phyloP scores from a whole-genome alignment of 2,329 filamentous ascomycete genomes.

The Botrytis porri region DNA sequence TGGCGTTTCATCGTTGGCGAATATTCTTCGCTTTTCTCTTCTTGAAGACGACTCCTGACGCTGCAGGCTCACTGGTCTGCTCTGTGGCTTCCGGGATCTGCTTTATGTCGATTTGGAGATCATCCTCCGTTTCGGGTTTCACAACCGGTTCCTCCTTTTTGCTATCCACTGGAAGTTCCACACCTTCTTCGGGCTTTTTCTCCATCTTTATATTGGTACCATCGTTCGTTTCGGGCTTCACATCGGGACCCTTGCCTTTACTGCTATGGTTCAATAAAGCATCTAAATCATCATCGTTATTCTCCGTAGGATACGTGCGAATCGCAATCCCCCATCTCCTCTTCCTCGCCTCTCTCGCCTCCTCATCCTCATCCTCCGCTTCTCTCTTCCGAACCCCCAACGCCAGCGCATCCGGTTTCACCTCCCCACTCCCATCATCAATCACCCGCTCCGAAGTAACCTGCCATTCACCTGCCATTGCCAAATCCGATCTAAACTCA shows the following conservation, averaged over 20 bases:
- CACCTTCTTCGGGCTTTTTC: slow-evolving; percentile 15
- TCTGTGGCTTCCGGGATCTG: neutral
- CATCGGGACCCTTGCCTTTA: slow-evolving; percentile 31
- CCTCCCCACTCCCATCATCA: slow-evolving; percentile 44
- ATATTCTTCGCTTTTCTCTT: slow-evolving; percentile 71
- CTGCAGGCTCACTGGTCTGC: slow-evolving; percentile 25
- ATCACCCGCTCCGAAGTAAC: slow-evolving; percentile 46
- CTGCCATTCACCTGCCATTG: slow-evolving; percentile 86
- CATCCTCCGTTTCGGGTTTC: slow-evolving; percentile 2
- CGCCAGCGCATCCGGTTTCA: slow-evolving; percentile 44
- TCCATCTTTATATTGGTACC: slow-evolving; percentile 29
- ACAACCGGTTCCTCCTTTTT: neutral
- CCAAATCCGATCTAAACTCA: slow-evolving; percentile 74
- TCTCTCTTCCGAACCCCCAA: slow-evolving; percentile 60
- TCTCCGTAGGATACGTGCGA: slow-evolving; percentile 37
- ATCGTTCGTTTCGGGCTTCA: slow-evolving; percentile 28
- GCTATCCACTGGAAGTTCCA: neutral
- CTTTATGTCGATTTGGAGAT: neutral
- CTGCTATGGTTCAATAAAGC: slow-evolving; percentile 36
- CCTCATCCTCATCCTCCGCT: slow-evolving; percentile 60
- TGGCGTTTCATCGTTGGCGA: slow-evolving; percentile 51
- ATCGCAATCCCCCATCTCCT: slow-evolving; percentile 42
- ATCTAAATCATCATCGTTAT: slow-evolving; percentile 42
- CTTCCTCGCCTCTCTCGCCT: slow-evolving; percentile 59
- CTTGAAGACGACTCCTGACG: slow-evolving; percentile 66